phyloP scores from a whole-genome alignment of 306 rosid species.

The Cucurbita pepo region DNA sequence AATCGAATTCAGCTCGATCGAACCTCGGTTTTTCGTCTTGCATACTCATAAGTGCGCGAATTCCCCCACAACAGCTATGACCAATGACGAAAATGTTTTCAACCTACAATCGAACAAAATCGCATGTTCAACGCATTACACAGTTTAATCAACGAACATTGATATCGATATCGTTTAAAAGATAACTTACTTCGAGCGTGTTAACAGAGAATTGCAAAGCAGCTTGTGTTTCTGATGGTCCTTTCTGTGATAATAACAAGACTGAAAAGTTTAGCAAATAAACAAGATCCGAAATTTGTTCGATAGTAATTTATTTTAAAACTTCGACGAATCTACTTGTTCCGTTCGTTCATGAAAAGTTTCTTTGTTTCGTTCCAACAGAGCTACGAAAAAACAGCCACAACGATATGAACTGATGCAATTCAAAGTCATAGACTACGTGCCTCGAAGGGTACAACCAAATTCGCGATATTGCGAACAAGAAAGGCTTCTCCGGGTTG shows the following conservation, averaged over 20 bases:
- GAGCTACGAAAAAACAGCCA: not conserved
- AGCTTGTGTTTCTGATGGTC: constrained; percentile 90
- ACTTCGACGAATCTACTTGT: too few species aligned
- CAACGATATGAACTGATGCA: constrained; percentile 5
- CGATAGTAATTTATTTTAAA: too few species aligned
- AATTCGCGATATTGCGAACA: constrained; percentile 79
- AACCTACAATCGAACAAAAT: constrained; percentile 33
- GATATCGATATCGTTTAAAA: not conserved
- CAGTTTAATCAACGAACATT: not conserved
- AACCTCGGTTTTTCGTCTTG: constrained; percentile 68
- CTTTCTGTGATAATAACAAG: constrained; percentile 33
- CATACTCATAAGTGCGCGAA: constrained; percentile 92
- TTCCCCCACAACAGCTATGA: constrained; percentile 98
- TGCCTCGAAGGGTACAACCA: constrained; percentile 86
- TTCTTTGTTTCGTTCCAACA: not conserved
- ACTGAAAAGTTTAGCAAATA: not conserved
- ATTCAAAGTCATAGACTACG: constrained; percentile 2
- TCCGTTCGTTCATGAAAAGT: not conserved
- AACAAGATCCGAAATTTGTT: too few species aligned
- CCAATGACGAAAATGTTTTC: constrained; percentile 78
- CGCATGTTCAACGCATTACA: not conserved
- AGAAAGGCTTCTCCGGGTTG: constrained; percentile 91
- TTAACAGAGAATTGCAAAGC: constrained; percentile 85
- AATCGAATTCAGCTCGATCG: not conserved
- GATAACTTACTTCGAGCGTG: constrained; percentile 47